Conservation (phyloP, 1,284 basidiomycete species). For the Ceratobasidium sp. region DNA sequence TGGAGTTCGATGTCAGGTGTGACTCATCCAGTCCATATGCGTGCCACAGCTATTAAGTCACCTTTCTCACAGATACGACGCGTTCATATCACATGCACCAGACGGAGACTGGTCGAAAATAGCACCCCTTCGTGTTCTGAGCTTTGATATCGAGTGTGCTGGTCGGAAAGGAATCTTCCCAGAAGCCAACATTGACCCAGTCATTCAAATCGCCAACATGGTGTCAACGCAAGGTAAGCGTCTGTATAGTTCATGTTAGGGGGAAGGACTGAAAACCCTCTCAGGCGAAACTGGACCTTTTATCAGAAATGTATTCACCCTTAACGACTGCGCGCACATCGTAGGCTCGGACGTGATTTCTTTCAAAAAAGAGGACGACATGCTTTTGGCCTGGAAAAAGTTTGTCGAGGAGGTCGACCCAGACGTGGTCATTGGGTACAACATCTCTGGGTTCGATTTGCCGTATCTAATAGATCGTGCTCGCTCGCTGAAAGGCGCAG, state of each 20-base stretch:
- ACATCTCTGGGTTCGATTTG: conserved; percentile 90
- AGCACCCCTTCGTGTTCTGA: conserved; percentile 89
- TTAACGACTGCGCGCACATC: conserved; percentile 92
- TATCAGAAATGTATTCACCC: conserved; percentile 94
- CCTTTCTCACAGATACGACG: conserved; percentile 69
- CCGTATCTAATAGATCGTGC: conserved; percentile 93
- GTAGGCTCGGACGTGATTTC: conserved; percentile 94
- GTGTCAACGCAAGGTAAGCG: conserved; percentile 87
- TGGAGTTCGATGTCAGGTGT: conserved; percentile 83
- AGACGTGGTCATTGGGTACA: conserved; percentile 94
- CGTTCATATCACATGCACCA: conserved; percentile 86
- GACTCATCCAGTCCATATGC: conserved; percentile 11
- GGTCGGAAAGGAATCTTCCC: conserved; percentile 96
- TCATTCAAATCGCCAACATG: conserved; percentile 98
- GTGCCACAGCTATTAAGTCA: conserved; percentile 7
- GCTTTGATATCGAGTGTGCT: conserved; percentile 98
- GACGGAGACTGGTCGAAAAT: conserved; percentile 91
- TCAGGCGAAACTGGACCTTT: conserved; percentile 90
- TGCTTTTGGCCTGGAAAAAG: conserved; percentile 83
- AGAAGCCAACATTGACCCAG: conserved; percentile 86
- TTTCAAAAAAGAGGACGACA: conserved; percentile 75
- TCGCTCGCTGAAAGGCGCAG: conserved; percentile 73
- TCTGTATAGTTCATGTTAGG: not conserved
- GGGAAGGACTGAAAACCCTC: not conserved
- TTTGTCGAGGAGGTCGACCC: conserved; percentile 91